Conservation (phyloP, 1,284 basidiomycete genomes). For the Schizophyllum commune region DNA sequence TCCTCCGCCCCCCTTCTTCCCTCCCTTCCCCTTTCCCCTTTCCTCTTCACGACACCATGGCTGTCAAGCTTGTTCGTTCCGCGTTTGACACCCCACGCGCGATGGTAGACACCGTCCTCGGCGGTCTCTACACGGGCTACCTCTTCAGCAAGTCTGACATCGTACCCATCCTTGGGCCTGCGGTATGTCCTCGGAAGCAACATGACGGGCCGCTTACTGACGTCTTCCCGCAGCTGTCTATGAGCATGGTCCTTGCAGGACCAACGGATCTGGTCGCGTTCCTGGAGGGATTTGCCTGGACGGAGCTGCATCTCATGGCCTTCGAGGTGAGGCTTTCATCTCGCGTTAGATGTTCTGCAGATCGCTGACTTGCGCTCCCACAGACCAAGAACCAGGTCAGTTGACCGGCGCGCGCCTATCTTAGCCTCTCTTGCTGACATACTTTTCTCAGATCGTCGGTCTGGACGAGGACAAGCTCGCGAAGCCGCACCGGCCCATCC, state of each 20-base stretch:
- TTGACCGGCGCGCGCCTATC: too few species aligned
- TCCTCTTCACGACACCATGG: neutral
- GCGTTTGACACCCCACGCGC: neutral
- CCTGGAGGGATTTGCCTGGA: conserved; percentile 9
- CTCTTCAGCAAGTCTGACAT: conserved; percentile 8
- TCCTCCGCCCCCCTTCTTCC: neutral
- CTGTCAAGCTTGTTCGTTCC: neutral
- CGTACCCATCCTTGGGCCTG: conserved; percentile 3
- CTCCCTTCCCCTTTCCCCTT: neutral
- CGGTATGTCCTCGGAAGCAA: neutral
- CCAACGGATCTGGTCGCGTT: conserved; percentile 9
- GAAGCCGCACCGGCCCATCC: conserved; percentile 28
- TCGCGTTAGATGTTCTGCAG: neutral
- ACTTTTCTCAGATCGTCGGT: conserved; percentile 8
- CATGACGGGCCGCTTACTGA: neutral
- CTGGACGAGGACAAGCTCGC: conserved; percentile 26
- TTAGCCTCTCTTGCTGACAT: neutral
- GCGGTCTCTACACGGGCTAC: neutral
- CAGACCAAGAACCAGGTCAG: conserved; percentile 16
- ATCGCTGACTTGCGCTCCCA: neutral
- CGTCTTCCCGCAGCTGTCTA: conserved; percentile 3
- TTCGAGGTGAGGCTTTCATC: conserved; percentile 3
- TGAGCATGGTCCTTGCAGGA: conserved; percentile 10
- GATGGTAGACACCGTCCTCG: neutral
- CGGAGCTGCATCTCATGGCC: conserved; percentile 8